Base-by-base conservation (phyloP, 768 basidiomycete genomes). In the Rhodotorula graminis region DNA sequence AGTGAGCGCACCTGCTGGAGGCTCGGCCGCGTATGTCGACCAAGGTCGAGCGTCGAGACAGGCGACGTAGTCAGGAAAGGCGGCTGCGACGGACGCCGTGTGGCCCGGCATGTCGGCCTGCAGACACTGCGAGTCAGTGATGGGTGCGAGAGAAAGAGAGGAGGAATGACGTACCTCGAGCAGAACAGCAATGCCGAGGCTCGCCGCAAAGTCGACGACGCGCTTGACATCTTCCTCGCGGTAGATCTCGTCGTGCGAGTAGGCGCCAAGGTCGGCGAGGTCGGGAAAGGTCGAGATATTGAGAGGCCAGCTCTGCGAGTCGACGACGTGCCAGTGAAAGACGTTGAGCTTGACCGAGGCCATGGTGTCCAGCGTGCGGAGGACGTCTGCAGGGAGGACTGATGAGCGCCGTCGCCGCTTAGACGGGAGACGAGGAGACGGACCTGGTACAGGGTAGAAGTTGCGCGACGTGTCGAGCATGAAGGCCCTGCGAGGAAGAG, bases 21-120 rank as follows among this genome's bases (percentile, higher is more conserved):
- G 91, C 73, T 92, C 84, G 77, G 69, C 44, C 9, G 77, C 77
- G 29, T 74, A 75, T 0, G 19, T 33, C 27, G 57, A 74, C 63
- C 69, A 82, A 76, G 88, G 74, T 82, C 84, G 71, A 0, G 74
- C 70, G 29, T 81, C 75, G 27, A 76, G 69, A 76, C 92, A 92
- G 2, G 90, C 91, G 52, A 93, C 80, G 68, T 87, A 85, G 44
- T 92, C 89, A 0, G 92, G 91, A 77, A 90, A 85, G 0, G 89
- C 84, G 15, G 82, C 75, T 5, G 84, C 84, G 52, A 93, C 88
- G 44, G 84, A 81, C 1, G 88, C 83, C 4, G 90, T 90, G 80
- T 93, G 92, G 0, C 91, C 92, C 1, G 92, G 92, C 4, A 86
- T 89, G 78, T 92, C 92, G 64, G 93, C 85, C 83, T 92, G 42